Evolutionary conservation across 2,329 filamentous ascomycete species (phyloP), one percentile per base, ranked within the genome.

Genomic region (Fusarium sp.): DNA sequence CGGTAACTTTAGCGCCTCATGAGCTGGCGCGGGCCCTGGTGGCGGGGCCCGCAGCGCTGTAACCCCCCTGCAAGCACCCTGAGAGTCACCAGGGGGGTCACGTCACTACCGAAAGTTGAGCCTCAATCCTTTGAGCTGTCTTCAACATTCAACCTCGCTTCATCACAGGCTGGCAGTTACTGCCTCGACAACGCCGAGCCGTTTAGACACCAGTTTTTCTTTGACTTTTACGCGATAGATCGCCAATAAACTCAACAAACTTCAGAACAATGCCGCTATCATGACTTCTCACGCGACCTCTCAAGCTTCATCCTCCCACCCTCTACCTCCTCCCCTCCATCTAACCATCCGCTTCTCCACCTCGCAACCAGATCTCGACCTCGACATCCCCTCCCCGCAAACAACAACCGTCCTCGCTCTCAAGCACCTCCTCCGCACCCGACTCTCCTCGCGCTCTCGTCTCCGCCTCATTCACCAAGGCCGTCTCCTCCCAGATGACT

Each of bases 331-430:
- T 18, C 86, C 86, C 36, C 86, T 97, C 60, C 90, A 92, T 75
- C 86, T 98, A 47, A 95, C 93, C 39, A 91, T 98, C 79, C 94
- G 95, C 80, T 98, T 99, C 87, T 94, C 94, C 56, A 91, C 91
- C 65, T 91, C 94, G 1, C 88, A 95, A 61, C 91, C 94, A 15
- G 96, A 98, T 79, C 88, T 98, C 40, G 88, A 91, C 41, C 88
- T 98, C 65, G 90, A 94, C 75, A 89, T 98, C 76, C 80, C 89
- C 51, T 83, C 86, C 7, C 93, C 95, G 0, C 80, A 85, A 50
- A 85, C 86, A 34, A 94, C 92, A 11, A 94, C 94, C 43, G 89
- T 94, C 57, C 88, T 94, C 59, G 89, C 91, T 2, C 87, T 98
- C 61, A 97, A 97, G 80, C 91, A 92, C 74, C 86, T 92, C 54